Evolutionary conservation across 176 grass and related monocot species (phyloP).

Genomic region (Carex pumila): DNA sequence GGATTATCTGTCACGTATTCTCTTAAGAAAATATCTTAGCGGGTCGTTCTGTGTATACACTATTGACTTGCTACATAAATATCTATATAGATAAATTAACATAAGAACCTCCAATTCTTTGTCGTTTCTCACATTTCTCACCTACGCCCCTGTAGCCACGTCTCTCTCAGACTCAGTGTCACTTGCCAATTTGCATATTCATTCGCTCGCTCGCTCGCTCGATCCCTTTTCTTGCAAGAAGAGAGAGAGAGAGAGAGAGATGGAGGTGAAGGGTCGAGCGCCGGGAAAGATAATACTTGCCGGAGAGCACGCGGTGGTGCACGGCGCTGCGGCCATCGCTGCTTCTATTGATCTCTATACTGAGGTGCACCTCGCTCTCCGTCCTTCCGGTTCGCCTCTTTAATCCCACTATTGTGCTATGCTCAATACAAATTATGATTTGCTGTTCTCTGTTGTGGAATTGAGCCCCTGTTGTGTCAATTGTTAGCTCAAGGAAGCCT

Average conservation of each 20-base stretch:
- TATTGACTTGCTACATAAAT: neutral
- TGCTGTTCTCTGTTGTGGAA: neutral
- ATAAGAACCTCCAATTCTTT: neutral
- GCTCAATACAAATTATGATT: neutral
- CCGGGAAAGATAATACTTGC: constrained; percentile 82
- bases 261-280: constrained; percentile 57
- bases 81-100: neutral
- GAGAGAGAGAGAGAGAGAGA: neutral
- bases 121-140: neutral
- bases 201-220: neutral
- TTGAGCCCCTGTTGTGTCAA: neutral
- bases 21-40: neutral
- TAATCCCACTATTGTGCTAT: neutral
- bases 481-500: neutral
- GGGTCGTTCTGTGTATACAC: neutral
- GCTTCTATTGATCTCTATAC: constrained; percentile 82
- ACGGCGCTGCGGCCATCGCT: constrained; percentile 59
- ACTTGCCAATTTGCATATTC: neutral
- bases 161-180: neutral
- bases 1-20: neutral
- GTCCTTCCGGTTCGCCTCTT: constrained; percentile 15
- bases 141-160: neutral
- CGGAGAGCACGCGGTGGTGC: constrained; percentile 93
- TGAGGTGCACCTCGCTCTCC: constrained; percentile 22
- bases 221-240: neutral